A percentile compares a stretch with the other conserved stretches of the same genome.
phyloP scores from a whole-genome alignment of 2,329 filamentous ascomycete species.

The Cytospora mali region DNA sequence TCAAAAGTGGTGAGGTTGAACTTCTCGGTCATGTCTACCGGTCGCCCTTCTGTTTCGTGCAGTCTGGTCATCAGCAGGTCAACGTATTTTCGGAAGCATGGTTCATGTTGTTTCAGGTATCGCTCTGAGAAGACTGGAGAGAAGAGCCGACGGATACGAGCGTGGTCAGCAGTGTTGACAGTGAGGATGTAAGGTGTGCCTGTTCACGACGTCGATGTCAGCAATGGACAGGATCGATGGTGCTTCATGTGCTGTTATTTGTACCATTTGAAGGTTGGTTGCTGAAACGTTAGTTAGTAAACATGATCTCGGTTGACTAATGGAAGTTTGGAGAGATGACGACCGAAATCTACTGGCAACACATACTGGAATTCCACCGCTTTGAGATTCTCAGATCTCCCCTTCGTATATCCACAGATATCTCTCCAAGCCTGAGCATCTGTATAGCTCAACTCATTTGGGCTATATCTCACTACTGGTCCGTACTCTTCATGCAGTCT shows the following conservation, averaged over 20 bases:
- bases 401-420: conserved; percentile 4
- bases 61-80: conserved; percentile 30
- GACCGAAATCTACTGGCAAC: no score
- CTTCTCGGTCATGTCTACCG: conserved; percentile 31
- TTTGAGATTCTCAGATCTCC: conserved; percentile 32
- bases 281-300: background rate
- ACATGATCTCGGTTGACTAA: no score
- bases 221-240: background rate
- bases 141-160: conserved; percentile 31
- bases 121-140: conserved; percentile 34
- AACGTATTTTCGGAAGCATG: conserved; percentile 29
- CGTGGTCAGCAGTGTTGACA: conserved; percentile 29
- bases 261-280: background rate
- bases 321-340: no score
- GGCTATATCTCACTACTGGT: conserved; percentile 14
- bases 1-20: conserved; percentile 40
- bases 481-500: conserved; percentile 21
- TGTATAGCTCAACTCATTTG: conserved; percentile 17
- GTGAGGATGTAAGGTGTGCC: background rate
- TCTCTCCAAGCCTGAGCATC: conserved; percentile 21
- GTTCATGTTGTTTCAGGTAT: conserved; percentile 33
- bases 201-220: background rate
- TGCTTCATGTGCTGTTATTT: background rate
- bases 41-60: conserved; percentile 16
- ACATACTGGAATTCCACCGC: conserved; percentile 32